Evolutionary conservation across 768 basidiomycete species (phyloP).

Genomic region (Suillus subluteus): DNA sequence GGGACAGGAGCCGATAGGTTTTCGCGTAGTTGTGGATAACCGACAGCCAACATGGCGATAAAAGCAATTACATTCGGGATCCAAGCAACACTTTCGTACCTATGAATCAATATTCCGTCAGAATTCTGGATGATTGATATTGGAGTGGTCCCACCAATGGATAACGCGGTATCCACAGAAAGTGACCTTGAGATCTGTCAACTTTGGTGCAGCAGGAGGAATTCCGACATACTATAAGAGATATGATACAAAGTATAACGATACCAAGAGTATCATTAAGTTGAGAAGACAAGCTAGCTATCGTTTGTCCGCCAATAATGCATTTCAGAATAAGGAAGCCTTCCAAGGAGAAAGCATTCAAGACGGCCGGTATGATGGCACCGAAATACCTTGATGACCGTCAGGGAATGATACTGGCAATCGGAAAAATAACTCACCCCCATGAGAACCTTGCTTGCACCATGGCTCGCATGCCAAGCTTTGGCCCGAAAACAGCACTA

Average conservation of each 20-base stretch:
- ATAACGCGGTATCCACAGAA: neutral
- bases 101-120: neutral
- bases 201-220: neutral
- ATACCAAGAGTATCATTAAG: neutral
- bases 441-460: slow-evolving; percentile 1
- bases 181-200: neutral
- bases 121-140: neutral
- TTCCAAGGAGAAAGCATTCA: neutral
- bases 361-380: neutral
- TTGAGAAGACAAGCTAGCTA: neutral
- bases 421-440: neutral
- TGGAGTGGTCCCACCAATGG: neutral
- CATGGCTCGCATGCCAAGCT: neutral
- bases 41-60: neutral
- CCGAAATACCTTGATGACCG: neutral
- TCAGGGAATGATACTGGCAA: neutral
- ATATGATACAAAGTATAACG: neutral
- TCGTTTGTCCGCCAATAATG: neutral
- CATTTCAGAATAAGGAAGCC: neutral
- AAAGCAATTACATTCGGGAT: neutral
- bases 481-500: neutral
- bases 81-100: neutral
- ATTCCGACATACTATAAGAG: neutral
- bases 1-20: neutral
- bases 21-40: neutral